Evolutionary conservation across 1,284 basidiomycete species (phyloP).

Genomic region (Apiotrichum veenhuisii): DNA sequence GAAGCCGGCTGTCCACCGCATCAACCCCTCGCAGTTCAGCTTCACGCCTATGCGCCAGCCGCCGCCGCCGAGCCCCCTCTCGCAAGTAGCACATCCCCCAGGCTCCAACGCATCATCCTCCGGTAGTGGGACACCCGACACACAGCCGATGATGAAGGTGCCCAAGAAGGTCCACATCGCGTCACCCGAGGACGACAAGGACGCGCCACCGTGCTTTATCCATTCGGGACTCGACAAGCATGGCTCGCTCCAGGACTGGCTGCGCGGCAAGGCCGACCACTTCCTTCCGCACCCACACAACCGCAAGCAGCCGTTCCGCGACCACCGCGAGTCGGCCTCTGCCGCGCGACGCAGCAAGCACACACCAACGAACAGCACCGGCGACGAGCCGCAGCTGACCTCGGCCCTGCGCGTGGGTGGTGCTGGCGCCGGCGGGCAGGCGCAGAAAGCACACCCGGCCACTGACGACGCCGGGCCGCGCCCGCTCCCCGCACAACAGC

Average conservation of each 20-base stretch:
- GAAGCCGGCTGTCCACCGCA: neutral
- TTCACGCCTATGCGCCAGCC: constrained; percentile 29
- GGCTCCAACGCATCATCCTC: neutral
- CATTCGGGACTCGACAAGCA: constrained; percentile 50
- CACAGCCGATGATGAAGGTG: neutral
- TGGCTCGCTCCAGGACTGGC: constrained; percentile 46
- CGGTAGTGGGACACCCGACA: neutral
- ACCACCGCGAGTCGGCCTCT: neutral
- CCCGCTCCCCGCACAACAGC: neutral
- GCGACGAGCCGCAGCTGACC: neutral
- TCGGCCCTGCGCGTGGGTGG: too few species aligned
- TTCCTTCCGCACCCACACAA: constrained; percentile 6
- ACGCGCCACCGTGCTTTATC: constrained; percentile 47
- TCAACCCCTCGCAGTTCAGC: constrained; percentile 14
- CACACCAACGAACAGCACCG: neutral
- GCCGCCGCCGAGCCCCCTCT: constrained; percentile 33
- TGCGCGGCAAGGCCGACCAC: constrained; percentile 26
- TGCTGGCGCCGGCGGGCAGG: too few species aligned
- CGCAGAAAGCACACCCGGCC: too few species aligned
- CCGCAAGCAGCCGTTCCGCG: neutral
- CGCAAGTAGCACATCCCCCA: constrained; percentile 3
- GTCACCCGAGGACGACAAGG: constrained; percentile 10
- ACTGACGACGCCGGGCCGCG: neutral
- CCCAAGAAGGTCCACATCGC: constrained; percentile 17
- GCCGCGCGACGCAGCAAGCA: too few species aligned